Base-by-base conservation (phyloP, 345 rosid genomes). In the Orychophragmus violaceus region DNA sequence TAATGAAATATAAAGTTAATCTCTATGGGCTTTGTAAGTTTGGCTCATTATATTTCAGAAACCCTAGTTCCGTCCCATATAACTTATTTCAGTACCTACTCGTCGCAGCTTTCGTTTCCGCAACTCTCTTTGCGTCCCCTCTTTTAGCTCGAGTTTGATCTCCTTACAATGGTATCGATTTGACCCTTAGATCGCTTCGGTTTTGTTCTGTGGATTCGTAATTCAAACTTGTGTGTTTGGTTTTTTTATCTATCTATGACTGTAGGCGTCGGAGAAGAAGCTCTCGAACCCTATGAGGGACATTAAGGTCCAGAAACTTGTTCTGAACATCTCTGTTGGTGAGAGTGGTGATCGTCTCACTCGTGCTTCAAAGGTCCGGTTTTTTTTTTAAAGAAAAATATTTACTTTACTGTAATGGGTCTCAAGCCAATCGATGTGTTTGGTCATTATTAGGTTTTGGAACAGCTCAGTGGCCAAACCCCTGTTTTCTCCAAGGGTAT, bases 301-400 rank as follows among this genome's bases (percentile, higher is more conserved):
- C 57, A 89, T 89, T 66, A 89, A 89, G 76, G 96, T 89, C 33
- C 96, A 89, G 76, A 89, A 89, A 57, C 79, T 89, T 27, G 93
- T 89, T 49, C 93, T 89, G 13, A 89, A 89, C 76, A 89, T 89
- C 77, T 86, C 93, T 62, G 96, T 89, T 68, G 96, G 96, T 21
- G 93, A 89, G 75, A 84, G 90, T 62, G 96, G 93, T 11, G 96
- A 89, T 82, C 89, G 93, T 10, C 93, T 89, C 68, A 89, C 96
- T 35, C 84, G 93, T 37, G 96, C 96, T 33, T 80, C 93, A 37
- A 89, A 89, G 88, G 95, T 87, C 8, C 0, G 35, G n/a, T n/a
- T 23, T 28, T 29, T 24, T 32, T 3, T 19, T 1, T 12, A 8
- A 39, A 49, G 1, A 51, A 50, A 45, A 44, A 45, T 57, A 25